Percentiles rank a stretch among this genome's conserved stretches.
Conservation (phyloP, 1,284 basidiomycete species). For the Tranzscheliella williamsii region DNA sequence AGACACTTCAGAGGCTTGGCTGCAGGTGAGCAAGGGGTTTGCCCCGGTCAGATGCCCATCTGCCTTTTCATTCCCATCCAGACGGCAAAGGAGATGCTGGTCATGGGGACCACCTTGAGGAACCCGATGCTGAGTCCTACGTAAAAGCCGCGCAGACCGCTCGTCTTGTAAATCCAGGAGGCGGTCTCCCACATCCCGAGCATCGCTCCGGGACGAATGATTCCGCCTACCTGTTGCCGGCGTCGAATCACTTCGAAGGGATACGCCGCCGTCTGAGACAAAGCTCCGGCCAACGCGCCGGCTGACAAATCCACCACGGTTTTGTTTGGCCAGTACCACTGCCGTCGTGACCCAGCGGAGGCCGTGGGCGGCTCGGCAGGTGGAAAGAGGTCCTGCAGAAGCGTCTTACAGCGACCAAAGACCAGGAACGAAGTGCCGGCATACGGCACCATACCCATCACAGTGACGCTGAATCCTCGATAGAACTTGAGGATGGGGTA, state of each 20-base stretch:
- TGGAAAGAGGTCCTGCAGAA: constrained; percentile 46
- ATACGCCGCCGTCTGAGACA: constrained; percentile 89
- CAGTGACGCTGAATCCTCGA: constrained; percentile 73
- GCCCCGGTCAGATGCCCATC: constrained; percentile 57
- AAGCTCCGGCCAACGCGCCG: constrained; percentile 86
- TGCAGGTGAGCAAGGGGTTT: no score
- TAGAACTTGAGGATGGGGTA: constrained; percentile 77
- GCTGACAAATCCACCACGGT: constrained; percentile 69
- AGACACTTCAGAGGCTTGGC: no score
- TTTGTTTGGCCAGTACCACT: constrained; percentile 51
- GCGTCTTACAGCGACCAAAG: constrained; percentile 55
- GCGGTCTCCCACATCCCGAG: constrained; percentile 54
- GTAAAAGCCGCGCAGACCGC: constrained; percentile 87
- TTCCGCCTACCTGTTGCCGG: constrained; percentile 89
- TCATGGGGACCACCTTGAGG: constrained; percentile 97
- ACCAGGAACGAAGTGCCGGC: constrained; percentile 90
- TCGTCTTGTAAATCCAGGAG: constrained; percentile 69
- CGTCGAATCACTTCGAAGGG: constrained; percentile 93
- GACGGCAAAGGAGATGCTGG: constrained; percentile 62
- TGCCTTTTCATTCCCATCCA: constrained; percentile 59
- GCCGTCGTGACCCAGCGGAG: constrained; percentile 8
- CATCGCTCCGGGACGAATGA: constrained; percentile 52
- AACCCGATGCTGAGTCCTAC: constrained; percentile 92
- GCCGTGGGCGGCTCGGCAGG: constrained; percentile 22
- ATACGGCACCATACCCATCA: constrained; percentile 81